phyloP scores from a whole-genome alignment of 345 rosid species.

The Hibiscus trionum region DNA sequence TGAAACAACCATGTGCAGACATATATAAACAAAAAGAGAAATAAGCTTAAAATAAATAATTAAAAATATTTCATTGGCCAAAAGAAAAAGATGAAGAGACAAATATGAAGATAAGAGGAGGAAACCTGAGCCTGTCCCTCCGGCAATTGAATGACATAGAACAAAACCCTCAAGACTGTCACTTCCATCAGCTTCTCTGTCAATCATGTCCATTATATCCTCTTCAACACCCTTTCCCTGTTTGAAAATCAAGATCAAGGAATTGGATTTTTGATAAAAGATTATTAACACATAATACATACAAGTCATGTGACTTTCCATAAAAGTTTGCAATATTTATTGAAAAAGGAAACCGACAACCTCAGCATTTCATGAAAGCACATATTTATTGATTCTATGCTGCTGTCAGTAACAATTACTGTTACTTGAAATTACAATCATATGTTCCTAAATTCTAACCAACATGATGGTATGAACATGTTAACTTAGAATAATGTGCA shows the following conservation, averaged over 20 bases:
- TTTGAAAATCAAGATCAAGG: slow-evolving; percentile 10
- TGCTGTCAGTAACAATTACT: neutral
- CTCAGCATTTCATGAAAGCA: neutral
- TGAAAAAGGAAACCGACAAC: neutral
- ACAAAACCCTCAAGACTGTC: slow-evolving; percentile 96
- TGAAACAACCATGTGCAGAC: neutral
- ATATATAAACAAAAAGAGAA: neutral
- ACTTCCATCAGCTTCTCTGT: slow-evolving; percentile 98
- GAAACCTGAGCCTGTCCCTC: slow-evolving; percentile 98
- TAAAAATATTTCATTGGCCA: neutral
- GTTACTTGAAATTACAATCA: neutral
- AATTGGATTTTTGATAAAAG: neutral
- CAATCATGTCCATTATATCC: slow-evolving; percentile 98
- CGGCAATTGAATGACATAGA: slow-evolving; percentile 91
- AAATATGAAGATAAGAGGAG: neutral
- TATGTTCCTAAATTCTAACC: neutral
- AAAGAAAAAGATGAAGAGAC: neutral
- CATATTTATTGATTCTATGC: neutral
- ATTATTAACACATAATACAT: neutral
- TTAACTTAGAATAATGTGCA: neutral
- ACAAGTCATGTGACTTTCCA: neutral
- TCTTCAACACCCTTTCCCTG: slow-evolving; percentile 96
- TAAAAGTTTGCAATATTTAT: slow-evolving; percentile 16
- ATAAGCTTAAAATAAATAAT: neutral
- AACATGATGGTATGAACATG: neutral